These are phyloP conservation scores for Neurospora sp. DNA, from an alignment of 495 filamentous ascomycete genomes.

Conservation along the genomic window DNA sequence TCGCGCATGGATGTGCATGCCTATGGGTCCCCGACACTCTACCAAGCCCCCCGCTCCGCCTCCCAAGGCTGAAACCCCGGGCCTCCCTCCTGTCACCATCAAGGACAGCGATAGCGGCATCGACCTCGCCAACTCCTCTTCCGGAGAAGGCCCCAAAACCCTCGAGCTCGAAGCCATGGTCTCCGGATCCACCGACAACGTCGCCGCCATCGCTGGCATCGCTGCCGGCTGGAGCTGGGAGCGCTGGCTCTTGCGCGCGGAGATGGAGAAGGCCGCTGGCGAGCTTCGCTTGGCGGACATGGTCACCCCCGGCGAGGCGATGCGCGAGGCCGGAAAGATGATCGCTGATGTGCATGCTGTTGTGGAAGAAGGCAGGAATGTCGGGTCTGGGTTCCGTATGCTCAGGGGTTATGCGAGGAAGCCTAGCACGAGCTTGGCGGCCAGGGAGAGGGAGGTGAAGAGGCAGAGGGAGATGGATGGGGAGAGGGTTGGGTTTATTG, in stretches of 20 bases:
- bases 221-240: constrained; percentile 92
- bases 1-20: constrained; percentile 82
- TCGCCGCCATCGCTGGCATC: constrained; percentile 66
- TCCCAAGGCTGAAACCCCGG: neutral
- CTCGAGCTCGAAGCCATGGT: constrained; percentile 58
- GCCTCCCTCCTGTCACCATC: neutral
- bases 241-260: constrained; percentile 82
- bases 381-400: constrained; percentile 75
- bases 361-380: constrained; percentile 73
- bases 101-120: constrained; percentile 18
- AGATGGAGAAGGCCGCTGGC: constrained; percentile 70
- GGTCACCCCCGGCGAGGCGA: constrained; percentile 32
- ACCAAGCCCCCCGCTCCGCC: constrained; percentile 25
- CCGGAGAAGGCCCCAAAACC: constrained; percentile 15
- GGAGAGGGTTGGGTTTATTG: neutral
- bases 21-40: constrained; percentile 59
- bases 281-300: constrained; percentile 45
- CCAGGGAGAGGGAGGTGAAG: neutral
- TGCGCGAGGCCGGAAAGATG: constrained; percentile 40
- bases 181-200: constrained; percentile 59
- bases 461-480: constrained; percentile 3
- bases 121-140: constrained; percentile 21
- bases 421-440: constrained; percentile 29
- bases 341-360: constrained; percentile 71
- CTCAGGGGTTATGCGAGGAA: constrained; percentile 87